phyloP scores from a whole-genome alignment of 2,329 filamentous ascomycete species.

The Penicillium sp. region DNA sequence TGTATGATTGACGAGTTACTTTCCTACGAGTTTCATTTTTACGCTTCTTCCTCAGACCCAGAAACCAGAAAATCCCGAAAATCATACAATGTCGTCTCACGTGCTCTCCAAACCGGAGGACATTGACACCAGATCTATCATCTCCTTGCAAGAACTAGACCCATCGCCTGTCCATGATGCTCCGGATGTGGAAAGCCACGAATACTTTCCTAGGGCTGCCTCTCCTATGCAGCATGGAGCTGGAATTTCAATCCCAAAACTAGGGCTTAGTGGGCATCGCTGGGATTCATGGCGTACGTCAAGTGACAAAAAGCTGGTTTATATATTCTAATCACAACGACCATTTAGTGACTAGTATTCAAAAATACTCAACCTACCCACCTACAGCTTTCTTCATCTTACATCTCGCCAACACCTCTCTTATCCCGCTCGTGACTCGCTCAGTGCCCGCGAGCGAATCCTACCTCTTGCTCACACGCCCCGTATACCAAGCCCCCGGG shows the following conservation, averaged over 20 bases:
- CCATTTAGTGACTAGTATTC: slow-evolving; percentile 65
- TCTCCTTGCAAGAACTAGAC: slow-evolving; percentile 73
- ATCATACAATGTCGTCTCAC: slow-evolving; percentile 15
- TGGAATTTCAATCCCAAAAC: slow-evolving; percentile 22
- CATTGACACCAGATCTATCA: slow-evolving; percentile 48
- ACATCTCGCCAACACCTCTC: slow-evolving; percentile 76
- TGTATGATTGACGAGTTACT: slow-evolving; percentile 13
- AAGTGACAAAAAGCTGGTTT: neutral
- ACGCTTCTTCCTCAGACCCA: neutral
- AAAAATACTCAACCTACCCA: slow-evolving; percentile 86
- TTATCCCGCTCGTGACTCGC: slow-evolving; percentile 72
- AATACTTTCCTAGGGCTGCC: slow-evolving; percentile 40
- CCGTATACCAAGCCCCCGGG: slow-evolving; percentile 82
- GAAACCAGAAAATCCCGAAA: neutral
- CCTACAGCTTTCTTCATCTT: slow-evolving; percentile 73
- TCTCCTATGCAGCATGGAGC: slow-evolving; percentile 3
- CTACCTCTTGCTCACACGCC: slow-evolving; percentile 85
- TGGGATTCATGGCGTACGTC: slow-evolving; percentile 72
- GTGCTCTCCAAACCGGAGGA: slow-evolving; percentile 25
- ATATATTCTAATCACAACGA: neutral
- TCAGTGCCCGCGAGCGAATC: slow-evolving; percentile 74
- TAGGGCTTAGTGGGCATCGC: slow-evolving; percentile 66
- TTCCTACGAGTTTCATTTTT: slow-evolving; percentile 11
- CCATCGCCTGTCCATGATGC: slow-evolving; percentile 72
- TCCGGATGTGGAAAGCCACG: slow-evolving; percentile 50